Conservation (phyloP, 2,329 filamentous ascomycete species). For the Helotiales sp. region DNA sequence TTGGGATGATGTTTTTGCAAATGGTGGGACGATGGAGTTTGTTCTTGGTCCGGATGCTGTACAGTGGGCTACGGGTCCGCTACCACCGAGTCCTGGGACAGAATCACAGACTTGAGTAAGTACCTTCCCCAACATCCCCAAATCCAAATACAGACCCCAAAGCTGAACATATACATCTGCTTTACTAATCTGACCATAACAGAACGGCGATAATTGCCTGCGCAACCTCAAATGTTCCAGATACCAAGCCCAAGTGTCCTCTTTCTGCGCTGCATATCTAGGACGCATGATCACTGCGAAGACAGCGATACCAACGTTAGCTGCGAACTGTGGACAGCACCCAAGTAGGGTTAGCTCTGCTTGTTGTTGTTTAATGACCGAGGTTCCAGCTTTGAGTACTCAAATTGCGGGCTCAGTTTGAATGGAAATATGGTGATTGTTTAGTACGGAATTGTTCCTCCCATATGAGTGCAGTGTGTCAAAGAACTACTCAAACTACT, state of each 20-base stretch:
- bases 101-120: slow-evolving; percentile 47
- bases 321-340: slow-evolving; percentile 10
- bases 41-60: slow-evolving; percentile 58
- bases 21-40: slow-evolving; percentile 67
- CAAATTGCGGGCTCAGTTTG: neutral
- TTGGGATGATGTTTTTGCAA: slow-evolving; percentile 68
- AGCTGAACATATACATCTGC: neutral
- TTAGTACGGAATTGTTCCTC: too few relatives aligned
- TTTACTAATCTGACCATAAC: neutral
- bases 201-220: slow-evolving; percentile 22
- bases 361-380: slow-evolving; percentile 22
- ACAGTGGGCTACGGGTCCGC: slow-evolving; percentile 59
- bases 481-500: too few relatives aligned
- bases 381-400: neutral
- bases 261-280: slow-evolving; percentile 22
- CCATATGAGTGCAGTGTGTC: too few relatives aligned
- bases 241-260: slow-evolving; percentile 12
- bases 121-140: slow-evolving; percentile 66
- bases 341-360: slow-evolving; percentile 19
- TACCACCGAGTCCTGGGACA: slow-evolving; percentile 51
- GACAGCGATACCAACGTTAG: slow-evolving; percentile 13
- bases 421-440: neutral
- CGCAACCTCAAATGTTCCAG: slow-evolving; percentile 12
- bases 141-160: slow-evolving; percentile 46
- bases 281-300: slow-evolving; percentile 1